These are phyloP conservation scores for Solanum okadae DNA, from an alignment of 257 asterid genomes.

Conservation along the genomic window DNA sequence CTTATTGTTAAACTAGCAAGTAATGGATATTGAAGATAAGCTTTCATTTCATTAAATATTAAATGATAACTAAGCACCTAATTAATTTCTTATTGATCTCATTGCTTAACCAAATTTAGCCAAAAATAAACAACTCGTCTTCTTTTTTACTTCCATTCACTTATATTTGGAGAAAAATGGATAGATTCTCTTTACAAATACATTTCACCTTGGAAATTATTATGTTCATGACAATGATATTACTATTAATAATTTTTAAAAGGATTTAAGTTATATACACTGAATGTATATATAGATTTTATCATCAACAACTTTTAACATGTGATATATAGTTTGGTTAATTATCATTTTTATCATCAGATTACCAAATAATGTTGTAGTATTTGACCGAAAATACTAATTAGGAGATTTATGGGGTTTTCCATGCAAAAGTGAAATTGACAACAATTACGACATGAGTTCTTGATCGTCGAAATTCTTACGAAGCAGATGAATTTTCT, in stretches of 20 bases:
- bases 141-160: constrained; percentile 15
- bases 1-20: not conserved
- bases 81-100: constrained; percentile 8
- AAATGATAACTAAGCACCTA: not conserved
- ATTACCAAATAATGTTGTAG: not conserved
- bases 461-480: not conserved
- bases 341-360: not conserved
- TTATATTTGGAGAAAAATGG: constrained; percentile 7
- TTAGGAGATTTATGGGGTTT: not conserved
- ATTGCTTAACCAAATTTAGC: constrained; percentile 25
- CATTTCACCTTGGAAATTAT: not conserved
- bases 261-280: not conserved
- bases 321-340: not conserved
- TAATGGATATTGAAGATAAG: not conserved
- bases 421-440: not conserved
- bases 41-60: not conserved
- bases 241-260: not conserved
- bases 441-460: not conserved
- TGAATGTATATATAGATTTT: not conserved
- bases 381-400: not conserved
- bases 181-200: constrained; percentile 5
- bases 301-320: not conserved
- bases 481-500: not conserved
- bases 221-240: constrained; percentile 3
- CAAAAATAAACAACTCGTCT: constrained; percentile 15